Conservation (phyloP, 1,284 basidiomycete species). For the Stygiomarasmius scandens region DNA sequence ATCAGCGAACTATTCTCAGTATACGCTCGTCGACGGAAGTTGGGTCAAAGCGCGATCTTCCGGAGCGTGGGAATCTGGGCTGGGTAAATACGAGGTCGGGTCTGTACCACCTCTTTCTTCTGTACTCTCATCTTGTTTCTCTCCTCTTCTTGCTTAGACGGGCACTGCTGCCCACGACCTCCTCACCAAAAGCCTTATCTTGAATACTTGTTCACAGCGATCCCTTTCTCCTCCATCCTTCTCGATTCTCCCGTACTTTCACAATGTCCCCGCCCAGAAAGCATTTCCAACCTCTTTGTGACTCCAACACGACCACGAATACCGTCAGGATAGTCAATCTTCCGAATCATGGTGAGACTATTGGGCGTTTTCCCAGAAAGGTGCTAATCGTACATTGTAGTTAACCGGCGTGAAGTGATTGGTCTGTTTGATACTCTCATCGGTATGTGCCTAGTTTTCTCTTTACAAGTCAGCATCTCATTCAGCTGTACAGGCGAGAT, state of each 20-base stretch:
- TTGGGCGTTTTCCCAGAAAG: not conserved
- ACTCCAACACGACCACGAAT: slow-evolving; percentile 24
- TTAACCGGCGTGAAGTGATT: slow-evolving; percentile 51
- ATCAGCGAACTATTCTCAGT: no score
- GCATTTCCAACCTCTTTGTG: slow-evolving; percentile 15
- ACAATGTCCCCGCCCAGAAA: slow-evolving; percentile 15
- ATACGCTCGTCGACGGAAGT: no score
- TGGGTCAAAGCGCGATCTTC: not conserved
- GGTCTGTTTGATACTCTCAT: slow-evolving; percentile 59
- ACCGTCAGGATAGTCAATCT: slow-evolving; percentile 49
- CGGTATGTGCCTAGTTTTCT: slow-evolving; percentile 36
- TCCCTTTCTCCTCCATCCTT: slow-evolving; percentile 15
- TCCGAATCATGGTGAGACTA: slow-evolving; percentile 38
- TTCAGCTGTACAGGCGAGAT: slow-evolving; percentile 45
- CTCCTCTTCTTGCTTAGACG: slow-evolving; percentile 21
- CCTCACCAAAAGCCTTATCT: slow-evolving; percentile 16
- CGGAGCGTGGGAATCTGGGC: not conserved
- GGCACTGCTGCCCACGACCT: slow-evolving; percentile 15
- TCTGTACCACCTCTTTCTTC: slow-evolving; percentile 2
- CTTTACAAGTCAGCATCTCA: not conserved
- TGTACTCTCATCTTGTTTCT: slow-evolving; percentile 17
- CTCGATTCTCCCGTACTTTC: not conserved
- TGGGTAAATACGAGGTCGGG: no score
- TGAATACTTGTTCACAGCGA: slow-evolving; percentile 20
- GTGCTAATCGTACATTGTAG: slow-evolving; percentile 26